Percentiles rank a stretch among this genome's conserved stretches.
These are phyloP conservation scores for Petunia hybrid DNA, from an alignment of 305 asterid species.

Conservation along the genomic window DNA sequence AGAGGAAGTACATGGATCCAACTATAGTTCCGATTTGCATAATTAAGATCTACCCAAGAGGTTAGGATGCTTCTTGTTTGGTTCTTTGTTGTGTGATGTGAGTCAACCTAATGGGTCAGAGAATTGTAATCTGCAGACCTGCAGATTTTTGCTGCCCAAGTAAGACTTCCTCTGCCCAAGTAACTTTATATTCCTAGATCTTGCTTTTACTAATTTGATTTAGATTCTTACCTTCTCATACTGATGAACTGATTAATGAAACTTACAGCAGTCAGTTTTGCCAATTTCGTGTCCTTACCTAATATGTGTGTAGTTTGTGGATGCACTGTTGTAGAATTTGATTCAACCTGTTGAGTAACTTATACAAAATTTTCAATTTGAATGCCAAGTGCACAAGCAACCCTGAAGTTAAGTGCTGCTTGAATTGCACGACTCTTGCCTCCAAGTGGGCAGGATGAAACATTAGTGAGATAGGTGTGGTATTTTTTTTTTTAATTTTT, in stretches of 20 bases:
- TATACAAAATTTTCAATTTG: background rate
- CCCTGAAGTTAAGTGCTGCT: background rate
- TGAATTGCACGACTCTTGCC: background rate
- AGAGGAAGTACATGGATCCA: background rate
- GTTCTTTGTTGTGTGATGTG: conserved; percentile 52
- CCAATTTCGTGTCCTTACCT: background rate
- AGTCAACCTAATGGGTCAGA: conserved; percentile 48
- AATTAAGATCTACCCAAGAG: conserved; percentile 24
- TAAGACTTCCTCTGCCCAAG: conserved; percentile 55
- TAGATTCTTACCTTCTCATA: background rate
- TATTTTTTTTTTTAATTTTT: background rate
- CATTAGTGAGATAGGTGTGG: background rate
- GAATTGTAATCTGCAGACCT: conserved; percentile 51
- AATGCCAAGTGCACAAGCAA: conserved; percentile 8
- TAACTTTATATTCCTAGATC: conserved; percentile 26
- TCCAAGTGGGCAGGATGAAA: background rate
- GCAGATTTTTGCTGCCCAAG: conserved; percentile 55
- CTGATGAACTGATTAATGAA: background rate
- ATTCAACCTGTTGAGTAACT: conserved; percentile 7
- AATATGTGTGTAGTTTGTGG: background rate
- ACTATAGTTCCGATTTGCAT: conserved; percentile 14
- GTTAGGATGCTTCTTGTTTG: conserved; percentile 41
- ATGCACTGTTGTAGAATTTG: background rate
- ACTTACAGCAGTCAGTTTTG: conserved; percentile 4
- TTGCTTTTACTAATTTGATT: background rate